Percentiles rank a stretch among this genome's conserved stretches.
Evolutionary conservation across 1,284 basidiomycete genomes (phyloP).

Genomic region (Ceratobasidium theobromae): DNA sequence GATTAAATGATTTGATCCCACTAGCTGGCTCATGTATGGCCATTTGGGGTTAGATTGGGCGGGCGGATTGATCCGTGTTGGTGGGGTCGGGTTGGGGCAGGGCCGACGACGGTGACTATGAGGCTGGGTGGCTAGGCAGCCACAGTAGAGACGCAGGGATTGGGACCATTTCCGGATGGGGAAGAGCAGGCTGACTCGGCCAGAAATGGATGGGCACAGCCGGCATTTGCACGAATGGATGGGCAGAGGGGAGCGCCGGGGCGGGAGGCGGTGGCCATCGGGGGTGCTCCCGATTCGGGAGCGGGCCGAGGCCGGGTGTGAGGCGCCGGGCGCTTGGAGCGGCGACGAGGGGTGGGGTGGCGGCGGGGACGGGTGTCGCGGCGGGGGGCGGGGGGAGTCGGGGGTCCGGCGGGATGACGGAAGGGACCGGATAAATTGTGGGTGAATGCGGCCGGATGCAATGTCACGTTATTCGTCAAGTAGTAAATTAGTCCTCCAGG

Average conservation of each 20-base stretch:
- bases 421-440: slow-evolving; percentile 20
- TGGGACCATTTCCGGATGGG: too few relatives aligned
- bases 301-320: slow-evolving; percentile 22
- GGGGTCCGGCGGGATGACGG: background rate
- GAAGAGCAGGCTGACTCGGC: too few relatives aligned
- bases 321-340: slow-evolving; percentile 23
- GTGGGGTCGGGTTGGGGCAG: background rate
- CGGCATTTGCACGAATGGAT: background rate
- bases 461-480: slow-evolving; percentile 30
- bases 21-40: slow-evolving; percentile 2
- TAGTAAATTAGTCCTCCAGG: slow-evolving; percentile 7
- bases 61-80: slow-evolving; percentile 29
- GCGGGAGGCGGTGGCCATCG: slow-evolving; percentile 23
- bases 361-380: background rate
- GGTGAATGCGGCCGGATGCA: slow-evolving; percentile 21
- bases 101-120: too few relatives aligned
- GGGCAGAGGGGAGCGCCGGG: background rate
- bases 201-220: too few relatives aligned
- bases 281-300: background rate
- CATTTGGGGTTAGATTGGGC: slow-evolving; percentile 16
- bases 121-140: too few relatives aligned
- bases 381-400: background rate
- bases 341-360: background rate
- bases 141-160: too few relatives aligned
- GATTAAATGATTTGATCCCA: background rate